Evolutionary conservation across 495 filamentous ascomycete species (phyloP), one percentile per base, ranked within the genome.

Genomic region (Neurospora sp.): DNA sequence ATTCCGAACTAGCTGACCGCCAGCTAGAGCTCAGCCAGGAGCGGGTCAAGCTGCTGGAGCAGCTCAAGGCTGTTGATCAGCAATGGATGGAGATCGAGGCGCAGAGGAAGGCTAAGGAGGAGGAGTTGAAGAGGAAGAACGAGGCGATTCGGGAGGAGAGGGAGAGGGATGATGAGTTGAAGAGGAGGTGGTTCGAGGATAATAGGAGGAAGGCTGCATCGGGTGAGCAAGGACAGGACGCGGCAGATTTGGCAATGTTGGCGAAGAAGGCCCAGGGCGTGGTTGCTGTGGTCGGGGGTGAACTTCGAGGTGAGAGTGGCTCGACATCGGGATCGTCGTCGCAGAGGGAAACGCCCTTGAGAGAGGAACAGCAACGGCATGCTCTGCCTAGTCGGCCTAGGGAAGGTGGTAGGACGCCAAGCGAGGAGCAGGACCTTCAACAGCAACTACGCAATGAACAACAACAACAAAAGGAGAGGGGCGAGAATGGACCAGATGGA

Each of bases 161-260:
- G 37, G 72, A 44, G 70, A 14, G 27, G 44, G 70, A 77, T 69
- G 75, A 76, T 59, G 75, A 72, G 42, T 40, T 48, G 42, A 18
- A 74, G 41, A 20, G 48, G 39, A 37, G 11, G 39, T 77, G 71
- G 69, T 77, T 77, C 42, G 40, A 35, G 44, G 39, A 14, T 14
- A 71, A 54, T 12, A 44, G 72, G 10, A 70, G 59, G 71, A 66
- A 59, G 7, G 42, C 31, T 7, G 44, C 44, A 40, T 72, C 71
- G 10, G 39, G 44, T 0, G 71, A 72, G 23, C 23, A 44, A n/a
- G 18, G 23, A n/a, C 38, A 71, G 18, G 70, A 54, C 10, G 23
- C 31, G 71, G 27, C 31, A 16, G 14, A 16, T 18, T 10, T 66
- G 27, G 54, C 54, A 35, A 31, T 66, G 54, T 9, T 66, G 54